Evolutionary conservation across 768 basidiomycete genomes (phyloP), one percentile per base, ranked within the genome.

Genomic region (Tricholoma flavovirens): DNA sequence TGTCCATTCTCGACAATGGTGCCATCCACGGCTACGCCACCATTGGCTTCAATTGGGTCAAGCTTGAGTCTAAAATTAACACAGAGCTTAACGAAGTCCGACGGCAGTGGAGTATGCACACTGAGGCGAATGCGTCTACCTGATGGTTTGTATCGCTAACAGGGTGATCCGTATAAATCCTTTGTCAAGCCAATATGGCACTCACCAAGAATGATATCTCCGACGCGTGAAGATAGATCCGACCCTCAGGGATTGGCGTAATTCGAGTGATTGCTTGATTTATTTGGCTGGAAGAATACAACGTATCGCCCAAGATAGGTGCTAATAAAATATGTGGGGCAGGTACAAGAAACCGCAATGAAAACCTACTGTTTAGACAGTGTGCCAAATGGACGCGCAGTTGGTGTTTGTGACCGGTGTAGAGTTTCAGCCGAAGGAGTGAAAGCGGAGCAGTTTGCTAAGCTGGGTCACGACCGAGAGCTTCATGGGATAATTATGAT

Each of bases 351-450:
- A 19, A 49, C 21, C 56, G 55, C 17, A 11, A 55, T 12, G 35
- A 35, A 51, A 36, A 14, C 72, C 11, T 56, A 82, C 85, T 69
- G 50, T 75, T 72, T 52, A 87, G 65, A 54, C 70, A 71, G 49
- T 77, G 72, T 1, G 86, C 77, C 30, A 83, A 65, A 57, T 88
- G 87, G 12, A 86, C 72, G n/a, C 87, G 79, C 30, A 88, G 77
- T 61, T 88, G 87, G 56, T 88, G 87, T 65, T 88, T 88, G 54
- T 80, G 67, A 3, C 86, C 87, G 14, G 87, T 87, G 50, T 79
- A 68, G 17, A 86, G 74, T 10, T 71, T 74, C 14, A 88, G 72
- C 36, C 74, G 75, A 38, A 88, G 67, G 50, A 89, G 73, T 1
- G 84, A 80, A 26, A 87, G 54, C 17, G 84, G 84, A 3, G 67